Percentiles rank a stretch among this genome's conserved stretches.
Evolutionary conservation across 1,284 basidiomycete genomes (phyloP).

Genomic region (Microbotryum saponariae): DNA sequence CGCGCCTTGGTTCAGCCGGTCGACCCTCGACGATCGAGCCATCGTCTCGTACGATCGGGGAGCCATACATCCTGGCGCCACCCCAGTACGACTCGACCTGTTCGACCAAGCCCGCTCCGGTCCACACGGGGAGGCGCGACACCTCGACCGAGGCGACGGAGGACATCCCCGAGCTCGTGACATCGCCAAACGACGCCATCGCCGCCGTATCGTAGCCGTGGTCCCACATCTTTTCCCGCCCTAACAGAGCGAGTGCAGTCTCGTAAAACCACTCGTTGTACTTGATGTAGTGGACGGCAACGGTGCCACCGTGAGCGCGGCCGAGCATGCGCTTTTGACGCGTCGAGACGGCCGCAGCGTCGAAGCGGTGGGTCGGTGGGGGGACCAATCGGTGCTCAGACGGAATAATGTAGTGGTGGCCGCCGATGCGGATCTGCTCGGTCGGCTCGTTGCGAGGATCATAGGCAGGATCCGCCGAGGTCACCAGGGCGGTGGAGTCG

Average conservation of each 20-base stretch:
- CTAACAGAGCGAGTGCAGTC: conserved; percentile 77
- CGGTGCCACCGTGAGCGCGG: conserved; percentile 63
- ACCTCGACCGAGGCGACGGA: neutral
- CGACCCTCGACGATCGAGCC: conserved; percentile 35
- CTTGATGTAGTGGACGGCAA: conserved; percentile 95
- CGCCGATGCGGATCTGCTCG: conserved; percentile 21
- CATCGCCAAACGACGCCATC: conserved; percentile 12
- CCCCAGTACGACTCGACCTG: conserved; percentile 33
- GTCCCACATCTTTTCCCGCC: conserved; percentile 55
- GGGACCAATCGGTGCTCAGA: conserved; percentile 27
- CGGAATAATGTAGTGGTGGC: conserved; percentile 28
- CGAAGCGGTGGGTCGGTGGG: conserved; percentile 33
- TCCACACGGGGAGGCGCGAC: conserved; percentile 12
- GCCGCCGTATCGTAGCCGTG: conserved; percentile 25
- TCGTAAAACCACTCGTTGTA: conserved; percentile 94
- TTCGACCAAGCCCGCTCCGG: conserved; percentile 19
- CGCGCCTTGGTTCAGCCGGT: conserved; percentile 18
- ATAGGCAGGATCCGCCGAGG: neutral
- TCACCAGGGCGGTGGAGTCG: neutral
- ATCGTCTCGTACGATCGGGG: conserved; percentile 35
- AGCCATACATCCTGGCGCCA: conserved; percentile 36
- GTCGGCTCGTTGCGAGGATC: conserved; percentile 24
- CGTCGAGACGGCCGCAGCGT: conserved; percentile 23
- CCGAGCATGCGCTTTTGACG: conserved; percentile 30
- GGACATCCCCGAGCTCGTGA: conserved; percentile 1